These are phyloP conservation scores for Magnusiomyces fungicola DNA, from an alignment of 1,139 yeast species.

Conservation along the genomic window DNA sequence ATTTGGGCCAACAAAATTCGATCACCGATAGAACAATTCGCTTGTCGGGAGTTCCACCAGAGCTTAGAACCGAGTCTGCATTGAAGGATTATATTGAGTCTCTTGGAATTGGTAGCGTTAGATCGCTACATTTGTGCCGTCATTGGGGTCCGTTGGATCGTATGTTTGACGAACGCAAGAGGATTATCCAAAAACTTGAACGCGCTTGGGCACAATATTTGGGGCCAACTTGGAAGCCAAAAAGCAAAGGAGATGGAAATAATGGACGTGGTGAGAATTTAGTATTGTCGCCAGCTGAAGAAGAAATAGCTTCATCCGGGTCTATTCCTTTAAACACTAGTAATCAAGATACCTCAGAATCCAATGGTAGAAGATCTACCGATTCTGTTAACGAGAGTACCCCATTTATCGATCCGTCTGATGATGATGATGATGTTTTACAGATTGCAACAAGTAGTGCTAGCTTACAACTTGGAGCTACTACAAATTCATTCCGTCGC, in stretches of 20 bases:
- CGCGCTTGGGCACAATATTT: slow-evolving; percentile 71
- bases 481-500: slow-evolving; percentile 23
- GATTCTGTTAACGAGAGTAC: slow-evolving; percentile 4
- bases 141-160: slow-evolving; percentile 74
- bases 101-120: slow-evolving; percentile 72
- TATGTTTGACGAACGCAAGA: slow-evolving; percentile 53
- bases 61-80: slow-evolving; percentile 59
- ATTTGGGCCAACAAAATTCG: slow-evolving; percentile 81
- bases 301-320: slow-evolving; percentile 6
- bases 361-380: slow-evolving; percentile 9
- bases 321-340: slow-evolving; percentile 11
- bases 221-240: slow-evolving; percentile 32
- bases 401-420: not conserved
- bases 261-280: slow-evolving; percentile 5
- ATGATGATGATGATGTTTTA: not conserved
- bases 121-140: slow-evolving; percentile 67
- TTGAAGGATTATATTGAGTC: slow-evolving; percentile 68
- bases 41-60: slow-evolving; percentile 85
- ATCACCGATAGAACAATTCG: slow-evolving; percentile 89
- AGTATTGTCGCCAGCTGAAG: slow-evolving; percentile 11
- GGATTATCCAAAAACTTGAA: slow-evolving; percentile 53
- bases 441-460: slow-evolving; percentile 6
- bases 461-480: slow-evolving; percentile 11
- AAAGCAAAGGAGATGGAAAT: slow-evolving; percentile 1
- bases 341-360: slow-evolving; percentile 12